Evolutionary conservation across 1,284 basidiomycete genomes (phyloP).

Genomic region (Ceratobasidium sp.): DNA sequence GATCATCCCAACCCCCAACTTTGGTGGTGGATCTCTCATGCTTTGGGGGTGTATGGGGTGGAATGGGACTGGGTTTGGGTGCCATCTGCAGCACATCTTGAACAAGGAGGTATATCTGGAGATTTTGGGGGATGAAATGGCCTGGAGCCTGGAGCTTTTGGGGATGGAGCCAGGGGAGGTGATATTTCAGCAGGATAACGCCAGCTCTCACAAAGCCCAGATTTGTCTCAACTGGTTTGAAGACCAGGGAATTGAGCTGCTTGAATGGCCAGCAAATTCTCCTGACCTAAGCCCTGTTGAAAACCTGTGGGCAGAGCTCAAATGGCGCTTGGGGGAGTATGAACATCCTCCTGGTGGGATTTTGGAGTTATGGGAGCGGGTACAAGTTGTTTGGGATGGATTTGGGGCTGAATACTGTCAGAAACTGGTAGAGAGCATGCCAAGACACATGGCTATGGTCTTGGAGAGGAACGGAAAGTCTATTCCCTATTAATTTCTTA

Average conservation of each 20-base stretch:
- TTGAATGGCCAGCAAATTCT: constrained; percentile 45
- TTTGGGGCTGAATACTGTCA: constrained; percentile 22
- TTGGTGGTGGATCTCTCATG: constrained; percentile 16
- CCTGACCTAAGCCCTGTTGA: constrained; percentile 47
- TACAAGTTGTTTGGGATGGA: constrained; percentile 9
- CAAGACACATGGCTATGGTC: constrained; percentile 23
- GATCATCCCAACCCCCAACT: neutral
- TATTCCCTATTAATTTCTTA: constrained; percentile 15
- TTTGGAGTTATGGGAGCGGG: constrained; percentile 22
- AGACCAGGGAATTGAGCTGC: constrained; percentile 26
- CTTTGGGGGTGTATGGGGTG: constrained; percentile 37
- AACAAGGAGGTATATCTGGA: constrained; percentile 20
- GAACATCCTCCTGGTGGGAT: constrained; percentile 4
- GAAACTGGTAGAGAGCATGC: constrained; percentile 37
- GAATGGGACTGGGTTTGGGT: neutral
- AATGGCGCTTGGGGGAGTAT: constrained; percentile 4
- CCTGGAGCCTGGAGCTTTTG: constrained; percentile 26
- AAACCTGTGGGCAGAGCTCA: constrained; percentile 44
- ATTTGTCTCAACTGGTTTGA: constrained; percentile 40
- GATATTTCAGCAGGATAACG: constrained; percentile 47
- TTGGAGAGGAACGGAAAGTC: constrained; percentile 12
- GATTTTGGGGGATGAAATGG: constrained; percentile 7
- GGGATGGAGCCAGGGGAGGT: constrained; percentile 19
- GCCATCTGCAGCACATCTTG: neutral
- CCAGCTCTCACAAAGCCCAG: constrained; percentile 31